Percentiles rank a stretch among this genome's conserved stretches.
Evolutionary conservation across 2,329 filamentous ascomycete genomes (phyloP).

Genomic region (Tolypocladium ophioglossoides): DNA sequence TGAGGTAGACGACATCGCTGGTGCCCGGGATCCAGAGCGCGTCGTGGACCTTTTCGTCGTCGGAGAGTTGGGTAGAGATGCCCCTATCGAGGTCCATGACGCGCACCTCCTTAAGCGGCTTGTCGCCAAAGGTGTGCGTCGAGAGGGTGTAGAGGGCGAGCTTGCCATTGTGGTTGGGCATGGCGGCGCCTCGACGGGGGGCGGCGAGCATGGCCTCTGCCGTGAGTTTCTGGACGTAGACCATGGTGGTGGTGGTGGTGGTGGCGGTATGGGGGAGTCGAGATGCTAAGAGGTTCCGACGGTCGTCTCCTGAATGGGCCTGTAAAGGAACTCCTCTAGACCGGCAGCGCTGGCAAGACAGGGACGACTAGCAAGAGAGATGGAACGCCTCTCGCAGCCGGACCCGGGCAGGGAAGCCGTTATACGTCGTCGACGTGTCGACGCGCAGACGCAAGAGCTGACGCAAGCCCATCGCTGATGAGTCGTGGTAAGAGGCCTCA

Average conservation of each 20-base stretch:
- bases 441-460: background rate
- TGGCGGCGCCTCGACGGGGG: conserved; percentile 19
- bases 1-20: conserved; percentile 5
- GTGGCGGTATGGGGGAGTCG: no score
- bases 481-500: no score
- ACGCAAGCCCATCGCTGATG: background rate
- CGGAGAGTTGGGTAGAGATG: conserved; percentile 13
- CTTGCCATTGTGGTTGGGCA: conserved; percentile 29
- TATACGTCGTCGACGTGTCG: background rate
- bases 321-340: background rate
- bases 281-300: background rate
- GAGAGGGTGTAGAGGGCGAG: conserved; percentile 29
- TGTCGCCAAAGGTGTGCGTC: conserved; percentile 22
- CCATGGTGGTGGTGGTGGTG: conserved; percentile 6
- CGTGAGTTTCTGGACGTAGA: conserved; percentile 16
- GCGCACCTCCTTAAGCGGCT: conserved; percentile 19
- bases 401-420: background rate
- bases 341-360: no score
- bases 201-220: conserved; percentile 20
- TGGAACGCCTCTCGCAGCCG: background rate
- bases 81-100: conserved; percentile 22
- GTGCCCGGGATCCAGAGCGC: conserved; percentile 24
- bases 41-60: conserved; percentile 18
- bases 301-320: no score
- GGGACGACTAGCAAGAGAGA: no score